Evolutionary conservation across 2,329 filamentous ascomycete species (phyloP), one percentile per base, ranked within the genome.

Genomic region (Thielaviopsis punctulata): DNA sequence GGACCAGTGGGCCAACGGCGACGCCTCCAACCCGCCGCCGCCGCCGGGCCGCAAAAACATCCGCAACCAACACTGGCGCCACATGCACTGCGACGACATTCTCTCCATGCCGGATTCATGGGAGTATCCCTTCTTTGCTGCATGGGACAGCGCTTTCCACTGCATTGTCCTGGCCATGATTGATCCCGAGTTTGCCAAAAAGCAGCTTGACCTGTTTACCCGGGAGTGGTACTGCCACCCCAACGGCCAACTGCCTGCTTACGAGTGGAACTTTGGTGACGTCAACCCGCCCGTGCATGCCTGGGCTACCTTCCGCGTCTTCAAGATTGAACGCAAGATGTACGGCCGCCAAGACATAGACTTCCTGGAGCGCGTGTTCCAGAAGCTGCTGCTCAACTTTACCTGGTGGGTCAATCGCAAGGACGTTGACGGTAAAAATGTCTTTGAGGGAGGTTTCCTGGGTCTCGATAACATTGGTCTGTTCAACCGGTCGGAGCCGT

Each of bases 401-500:
- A 96, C 92, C 3, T 96, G 92, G 92, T 96, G 90, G 90, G 90
- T 95, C 19, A 96, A 96, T 65, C 84, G 90, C 54, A 96, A 96
- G 67, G 90, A 96, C 61, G 76, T 77, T 10, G 86, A 95, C 9
- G 90, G 88, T 61, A 96, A 96, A 70, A 95, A 96, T 62, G 84
- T 96, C 24, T 96, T 96, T 59, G 92, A 96, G 63, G 92, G 90
- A 59, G 90, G 90, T 44, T 96, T 96, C 73, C 72, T 96, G 7
- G 90, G 90, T 45, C 72, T 96, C 50, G 90, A 96, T 76, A 96
- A 96, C 64, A 96, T 96, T 65, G 92, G 92, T 51, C 70, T 96
- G 33, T 96, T 96, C 76, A 96, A 96, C 67, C 84, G 90, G 45
- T 96, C 90, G 0, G 90, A 96, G 65, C 89, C 92, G 23, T 70